Evolutionary conservation across 352 stramenopile species (phyloP).

Genomic region (Phytophthora pini): DNA sequence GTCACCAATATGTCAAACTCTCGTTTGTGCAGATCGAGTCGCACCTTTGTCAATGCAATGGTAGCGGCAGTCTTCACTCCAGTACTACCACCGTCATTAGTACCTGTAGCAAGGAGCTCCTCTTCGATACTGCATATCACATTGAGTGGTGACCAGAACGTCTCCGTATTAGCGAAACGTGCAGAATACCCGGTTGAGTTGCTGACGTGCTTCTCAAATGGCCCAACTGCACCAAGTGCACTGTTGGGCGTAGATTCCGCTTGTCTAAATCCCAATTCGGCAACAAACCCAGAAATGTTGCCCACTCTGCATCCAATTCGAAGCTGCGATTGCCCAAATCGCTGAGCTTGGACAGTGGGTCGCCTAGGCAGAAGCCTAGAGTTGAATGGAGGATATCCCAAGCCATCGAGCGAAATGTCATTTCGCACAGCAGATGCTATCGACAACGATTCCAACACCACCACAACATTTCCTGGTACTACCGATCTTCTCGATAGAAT

Average conservation of each 20-base stretch:
- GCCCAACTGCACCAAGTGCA: slow-evolving; percentile 10
- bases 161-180: slow-evolving; percentile 30
- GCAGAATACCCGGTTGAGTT: slow-evolving; percentile 15
- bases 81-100: neutral
- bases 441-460: slow-evolving; percentile 62
- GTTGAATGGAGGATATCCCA: slow-evolving; percentile 84
- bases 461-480: slow-evolving; percentile 32
- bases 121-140: slow-evolving; percentile 51
- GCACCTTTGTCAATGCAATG: slow-evolving; percentile 40
- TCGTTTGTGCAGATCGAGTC: slow-evolving; percentile 37
- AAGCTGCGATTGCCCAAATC: slow-evolving; percentile 50
- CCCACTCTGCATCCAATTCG: slow-evolving; percentile 50
- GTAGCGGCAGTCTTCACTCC: slow-evolving; percentile 12
- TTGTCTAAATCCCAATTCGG: slow-evolving; percentile 29
- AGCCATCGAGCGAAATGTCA: slow-evolving; percentile 70
- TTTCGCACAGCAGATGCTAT: slow-evolving; percentile 49
- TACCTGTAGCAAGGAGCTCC: slow-evolving; percentile 1
- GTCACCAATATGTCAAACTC: slow-evolving; percentile 33
- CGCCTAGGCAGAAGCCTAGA: slow-evolving; percentile 63
- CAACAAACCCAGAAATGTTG: slow-evolving; percentile 56
- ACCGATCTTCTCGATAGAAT: slow-evolving; percentile 20
- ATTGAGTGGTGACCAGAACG: slow-evolving; percentile 62
- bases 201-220: slow-evolving; percentile 46
- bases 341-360: slow-evolving; percentile 50
- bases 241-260: slow-evolving; percentile 1